A percentile compares a stretch with the other conserved stretches of the same genome.
Conservation (phyloP, 225 moss, liverwort and hornwort species). For the Anthoceros angustus region DNA sequence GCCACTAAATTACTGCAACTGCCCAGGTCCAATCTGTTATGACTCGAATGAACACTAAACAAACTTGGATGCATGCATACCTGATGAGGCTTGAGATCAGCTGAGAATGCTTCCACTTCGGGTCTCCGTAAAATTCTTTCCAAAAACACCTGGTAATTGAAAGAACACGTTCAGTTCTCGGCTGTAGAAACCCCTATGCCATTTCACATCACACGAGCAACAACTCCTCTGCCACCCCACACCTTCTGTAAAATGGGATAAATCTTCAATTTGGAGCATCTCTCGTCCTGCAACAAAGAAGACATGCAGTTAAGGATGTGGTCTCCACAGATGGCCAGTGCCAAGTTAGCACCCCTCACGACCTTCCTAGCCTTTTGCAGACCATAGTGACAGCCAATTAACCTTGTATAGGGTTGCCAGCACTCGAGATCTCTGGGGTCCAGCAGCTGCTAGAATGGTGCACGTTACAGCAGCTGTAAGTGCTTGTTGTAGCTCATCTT, state of each 20-base stretch:
- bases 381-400: neutral
- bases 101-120: slow-evolving; percentile 86
- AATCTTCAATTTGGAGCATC: slow-evolving; percentile 91
- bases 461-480: slow-evolving; percentile 96
- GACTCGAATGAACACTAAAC: no score
- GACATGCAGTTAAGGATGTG: neutral
- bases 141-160: slow-evolving; percentile 51
- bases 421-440: slow-evolving; percentile 94
- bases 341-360: neutral
- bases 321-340: neutral
- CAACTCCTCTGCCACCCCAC: neutral
- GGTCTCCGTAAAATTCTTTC: slow-evolving; percentile 97
- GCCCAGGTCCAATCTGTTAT: no score
- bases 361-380: neutral
- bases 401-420: slow-evolving; percentile 99
- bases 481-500: slow-evolving; percentile 94
- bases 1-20: neutral
- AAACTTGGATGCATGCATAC: slow-evolving; percentile 11
- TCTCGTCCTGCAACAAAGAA: slow-evolving; percentile 56
- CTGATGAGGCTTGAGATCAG: slow-evolving; percentile 96
- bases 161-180: neutral
- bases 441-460: slow-evolving; percentile 97
- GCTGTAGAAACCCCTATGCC: neutral
- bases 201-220: neutral
- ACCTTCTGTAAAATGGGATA: slow-evolving; percentile 98